Evolutionary conservation across 148 eudicot genomes (phyloP).

Genomic region (Gaultheria prostrata): DNA sequence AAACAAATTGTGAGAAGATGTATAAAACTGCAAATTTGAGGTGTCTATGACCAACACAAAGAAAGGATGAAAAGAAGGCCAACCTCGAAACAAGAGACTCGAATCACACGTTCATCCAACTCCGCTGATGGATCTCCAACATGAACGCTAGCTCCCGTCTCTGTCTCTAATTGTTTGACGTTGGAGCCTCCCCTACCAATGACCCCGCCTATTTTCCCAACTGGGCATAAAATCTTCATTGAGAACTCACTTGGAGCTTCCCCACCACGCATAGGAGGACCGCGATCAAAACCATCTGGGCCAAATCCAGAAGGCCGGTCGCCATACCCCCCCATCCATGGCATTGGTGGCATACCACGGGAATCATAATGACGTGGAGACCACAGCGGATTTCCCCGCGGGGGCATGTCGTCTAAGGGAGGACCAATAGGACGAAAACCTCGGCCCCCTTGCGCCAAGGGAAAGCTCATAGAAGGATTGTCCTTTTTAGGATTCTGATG

Average conservation of each 20-base stretch:
- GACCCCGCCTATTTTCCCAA: conserved; percentile 71
- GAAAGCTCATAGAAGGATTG: conserved; percentile 44
- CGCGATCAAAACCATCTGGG: conserved; percentile 37
- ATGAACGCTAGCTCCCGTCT: conserved; percentile 65
- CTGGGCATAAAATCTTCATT: conserved; percentile 63
- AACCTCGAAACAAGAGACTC: conserved; percentile 74
- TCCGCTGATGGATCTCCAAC: conserved; percentile 50
- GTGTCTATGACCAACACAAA: not conserved
- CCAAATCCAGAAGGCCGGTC: conserved; percentile 29
- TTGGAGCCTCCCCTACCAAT: conserved; percentile 75
- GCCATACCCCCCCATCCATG: conserved; percentile 47
- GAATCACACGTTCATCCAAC: conserved; percentile 65
- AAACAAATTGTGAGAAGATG: not conserved
- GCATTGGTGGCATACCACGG: conserved; percentile 42
- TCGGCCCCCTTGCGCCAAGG: conserved; percentile 36
- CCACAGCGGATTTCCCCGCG: conserved; percentile 45
- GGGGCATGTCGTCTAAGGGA: conserved; percentile 38
- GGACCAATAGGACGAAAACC: conserved; percentile 48
- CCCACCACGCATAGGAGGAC: conserved; percentile 34
- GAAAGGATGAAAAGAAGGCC: conserved; percentile 10
- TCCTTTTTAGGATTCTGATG: conserved; percentile 86
- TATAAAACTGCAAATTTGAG: not conserved
- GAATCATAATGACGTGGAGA: conserved; percentile 36
- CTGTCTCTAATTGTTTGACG: conserved; percentile 62
- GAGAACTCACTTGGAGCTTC: conserved; percentile 63